A percentile compares a stretch with the other conserved stretches of the same genome.
Evolutionary conservation across 2,329 filamentous ascomycete genomes (phyloP).

Genomic region (Paecilomyces sp.): DNA sequence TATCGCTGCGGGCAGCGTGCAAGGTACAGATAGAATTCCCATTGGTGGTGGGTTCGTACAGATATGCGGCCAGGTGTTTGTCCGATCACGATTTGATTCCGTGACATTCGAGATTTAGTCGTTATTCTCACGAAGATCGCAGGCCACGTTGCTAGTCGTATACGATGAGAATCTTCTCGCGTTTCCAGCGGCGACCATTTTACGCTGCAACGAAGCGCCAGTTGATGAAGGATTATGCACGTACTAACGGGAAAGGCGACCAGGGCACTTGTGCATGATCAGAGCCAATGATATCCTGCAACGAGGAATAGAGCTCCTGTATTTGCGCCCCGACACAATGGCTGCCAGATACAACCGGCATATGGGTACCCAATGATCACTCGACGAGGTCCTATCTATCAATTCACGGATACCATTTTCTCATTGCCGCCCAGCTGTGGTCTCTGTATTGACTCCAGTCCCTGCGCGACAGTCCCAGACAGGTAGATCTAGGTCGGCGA

Average conservation of each 20-base stretch:
- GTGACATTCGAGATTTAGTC: not conserved
- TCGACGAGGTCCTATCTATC: not conserved
- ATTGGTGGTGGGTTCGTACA: not conserved
- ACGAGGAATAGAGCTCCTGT: not conserved
- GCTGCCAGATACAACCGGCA: not conserved
- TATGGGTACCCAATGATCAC: not conserved
- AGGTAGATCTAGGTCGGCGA: slow-evolving; percentile 73
- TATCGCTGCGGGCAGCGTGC: not conserved
- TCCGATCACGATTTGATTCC: not conserved
- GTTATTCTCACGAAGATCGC: not conserved
- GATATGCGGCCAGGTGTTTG: not conserved
- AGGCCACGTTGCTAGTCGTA: not conserved
- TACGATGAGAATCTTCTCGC: not conserved
- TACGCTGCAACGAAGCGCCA: not conserved
- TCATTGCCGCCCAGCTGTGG: not conserved
- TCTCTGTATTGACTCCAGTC: not conserved
- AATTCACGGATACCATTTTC: not conserved
- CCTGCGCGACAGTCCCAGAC: slow-evolving; percentile 36
- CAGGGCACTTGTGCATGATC: slow-evolving; percentile 8
- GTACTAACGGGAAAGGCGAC: not conserved
- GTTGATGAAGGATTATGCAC: not conserved
- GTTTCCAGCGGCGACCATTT: not conserved
- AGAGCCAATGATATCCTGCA: slow-evolving; percentile 3
- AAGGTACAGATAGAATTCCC: not conserved
- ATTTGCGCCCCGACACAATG: not conserved